Percentiles rank a stretch among this genome's conserved stretches.
These are phyloP conservation scores for Beauveria brongniartii DNA, from an alignment of 2,329 filamentous ascomycete species.

Conservation along the genomic window DNA sequence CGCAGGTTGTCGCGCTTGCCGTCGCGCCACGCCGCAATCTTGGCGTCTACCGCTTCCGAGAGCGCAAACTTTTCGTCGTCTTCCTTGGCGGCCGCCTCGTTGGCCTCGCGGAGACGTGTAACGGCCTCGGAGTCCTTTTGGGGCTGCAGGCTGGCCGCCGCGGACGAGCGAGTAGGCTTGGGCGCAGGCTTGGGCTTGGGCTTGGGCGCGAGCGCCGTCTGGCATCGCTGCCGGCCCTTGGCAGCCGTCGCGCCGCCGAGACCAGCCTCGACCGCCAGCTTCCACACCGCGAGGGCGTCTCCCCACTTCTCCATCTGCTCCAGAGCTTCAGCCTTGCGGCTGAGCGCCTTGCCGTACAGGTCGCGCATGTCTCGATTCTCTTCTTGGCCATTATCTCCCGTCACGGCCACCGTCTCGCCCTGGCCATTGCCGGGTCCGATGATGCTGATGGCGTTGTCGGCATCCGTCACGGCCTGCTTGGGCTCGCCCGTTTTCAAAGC, in stretches of 20 bases:
- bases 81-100: constrained; percentile 73
- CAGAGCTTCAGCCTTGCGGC: constrained; percentile 88
- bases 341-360: constrained; percentile 86
- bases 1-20: constrained; percentile 90
- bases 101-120: constrained; percentile 70
- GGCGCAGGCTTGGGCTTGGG: constrained; percentile 32
- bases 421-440: constrained; percentile 76
- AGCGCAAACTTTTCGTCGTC: constrained; percentile 93
- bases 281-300: constrained; percentile 77
- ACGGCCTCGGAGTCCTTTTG: constrained; percentile 67
- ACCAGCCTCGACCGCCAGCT: constrained; percentile 71
- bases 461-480: constrained; percentile 77
- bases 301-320: constrained; percentile 93
- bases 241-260: constrained; percentile 79
- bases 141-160: constrained; percentile 30
- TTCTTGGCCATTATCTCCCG: constrained; percentile 45
- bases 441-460: constrained; percentile 68
- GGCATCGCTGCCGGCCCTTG: constrained; percentile 80
- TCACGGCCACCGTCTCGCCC: constrained; percentile 68
- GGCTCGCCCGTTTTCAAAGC: constrained; percentile 87
- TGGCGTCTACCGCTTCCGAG: constrained; percentile 75
- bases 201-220: constrained; percentile 73
- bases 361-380: constrained; percentile 80
- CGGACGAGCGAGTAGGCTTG: constrained; percentile 34
- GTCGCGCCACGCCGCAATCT: constrained; percentile 72